Percentiles rank a stretch among this genome's conserved stretches.
phyloP scores from a whole-genome alignment of 164 flowering plant genomes.

The Aristolochia contorta region DNA sequence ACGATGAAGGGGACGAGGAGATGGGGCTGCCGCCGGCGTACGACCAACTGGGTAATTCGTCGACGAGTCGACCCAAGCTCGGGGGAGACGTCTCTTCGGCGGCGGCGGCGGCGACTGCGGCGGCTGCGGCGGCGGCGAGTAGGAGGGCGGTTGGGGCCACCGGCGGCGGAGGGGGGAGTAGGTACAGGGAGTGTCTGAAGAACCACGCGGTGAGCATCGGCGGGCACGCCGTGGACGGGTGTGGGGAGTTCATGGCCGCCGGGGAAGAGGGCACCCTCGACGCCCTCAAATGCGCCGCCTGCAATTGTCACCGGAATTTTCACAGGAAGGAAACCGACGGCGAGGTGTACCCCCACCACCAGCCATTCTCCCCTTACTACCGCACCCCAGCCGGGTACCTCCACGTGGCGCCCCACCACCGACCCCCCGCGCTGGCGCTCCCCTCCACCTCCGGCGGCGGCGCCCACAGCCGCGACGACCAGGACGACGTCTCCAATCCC shows the following conservation, averaged over 20 bases:
- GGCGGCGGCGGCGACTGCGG: too few relatives aligned
- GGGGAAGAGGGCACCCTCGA: conserved; percentile 50
- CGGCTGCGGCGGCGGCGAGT: background rate
- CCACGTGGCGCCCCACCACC: conserved; percentile 21
- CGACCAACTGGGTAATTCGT: background rate
- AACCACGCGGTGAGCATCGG: conserved; percentile 67
- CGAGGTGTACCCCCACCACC: background rate
- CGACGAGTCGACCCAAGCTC: background rate
- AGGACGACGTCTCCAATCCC: conserved; percentile 32
- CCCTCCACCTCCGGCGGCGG: conserved; percentile 50
- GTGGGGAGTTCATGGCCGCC: conserved; percentile 68
- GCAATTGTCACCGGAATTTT: conserved; percentile 70
- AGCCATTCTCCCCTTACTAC: conserved; percentile 25
- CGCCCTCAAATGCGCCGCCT: conserved; percentile 65
- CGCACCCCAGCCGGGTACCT: conserved; percentile 37
- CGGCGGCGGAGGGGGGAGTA: background rate
- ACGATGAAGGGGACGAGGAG: conserved; percentile 28
- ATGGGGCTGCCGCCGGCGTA: conserved; percentile 3
- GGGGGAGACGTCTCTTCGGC: background rate
- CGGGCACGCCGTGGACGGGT: conserved; percentile 62
- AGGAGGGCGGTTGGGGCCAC: background rate
- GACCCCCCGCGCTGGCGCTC: conserved; percentile 30
- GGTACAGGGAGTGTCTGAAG: conserved; percentile 57
- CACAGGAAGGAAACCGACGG: conserved; percentile 46
- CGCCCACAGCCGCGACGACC: conserved; percentile 24